Conservation (phyloP, 371 early-diverging fungal genomes). For the Blakeslea trispora region DNA sequence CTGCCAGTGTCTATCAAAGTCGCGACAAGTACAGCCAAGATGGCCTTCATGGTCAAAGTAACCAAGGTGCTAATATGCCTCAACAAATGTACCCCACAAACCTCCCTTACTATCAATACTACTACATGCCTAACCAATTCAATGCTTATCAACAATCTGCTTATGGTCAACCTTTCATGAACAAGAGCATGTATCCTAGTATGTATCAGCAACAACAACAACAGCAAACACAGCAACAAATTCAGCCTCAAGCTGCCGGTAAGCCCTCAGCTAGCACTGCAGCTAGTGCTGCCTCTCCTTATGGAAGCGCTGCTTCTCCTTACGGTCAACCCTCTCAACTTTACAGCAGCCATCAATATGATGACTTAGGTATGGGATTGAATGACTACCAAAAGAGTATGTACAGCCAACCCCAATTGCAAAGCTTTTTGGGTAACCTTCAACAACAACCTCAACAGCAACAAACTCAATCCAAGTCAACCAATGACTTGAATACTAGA, state of each 20-base stretch:
- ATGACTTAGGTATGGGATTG: slow-evolving; percentile 43
- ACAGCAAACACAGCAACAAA: slow-evolving; percentile 15
- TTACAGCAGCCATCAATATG: slow-evolving; percentile 48
- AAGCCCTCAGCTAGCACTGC: slow-evolving; percentile 27
- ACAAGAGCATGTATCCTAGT: slow-evolving; percentile 80
- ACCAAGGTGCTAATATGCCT: slow-evolving; percentile 24
- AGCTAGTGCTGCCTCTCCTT: slow-evolving; percentile 32
- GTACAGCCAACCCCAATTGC: slow-evolving; percentile 44
- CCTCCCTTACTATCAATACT: slow-evolving; percentile 73
- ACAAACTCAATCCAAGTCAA: slow-evolving; percentile 1
- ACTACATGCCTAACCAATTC: slow-evolving; percentile 76
- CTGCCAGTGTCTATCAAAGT: slow-evolving; percentile 43
- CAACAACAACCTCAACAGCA: slow-evolving; percentile 16
- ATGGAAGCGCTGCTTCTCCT: slow-evolving; percentile 32
- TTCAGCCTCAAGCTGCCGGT: slow-evolving; percentile 11
- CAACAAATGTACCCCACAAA: slow-evolving; percentile 44
- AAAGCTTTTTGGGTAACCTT: slow-evolving; percentile 29
- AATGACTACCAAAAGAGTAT: slow-evolving; percentile 50
- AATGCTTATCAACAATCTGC: slow-evolving; percentile 68
- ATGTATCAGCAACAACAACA: slow-evolving; percentile 57
- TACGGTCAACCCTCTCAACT: slow-evolving; percentile 51
- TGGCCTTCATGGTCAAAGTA: slow-evolving; percentile 17
- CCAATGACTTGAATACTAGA: slow-evolving; percentile 1
- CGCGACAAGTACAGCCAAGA: slow-evolving; percentile 40
- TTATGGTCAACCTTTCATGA: slow-evolving; percentile 84